A percentile compares a stretch with the other conserved stretches of the same genome.
Evolutionary conservation across 768 basidiomycete genomes (phyloP).

Genomic region (Phlebiopsis gigantea): DNA sequence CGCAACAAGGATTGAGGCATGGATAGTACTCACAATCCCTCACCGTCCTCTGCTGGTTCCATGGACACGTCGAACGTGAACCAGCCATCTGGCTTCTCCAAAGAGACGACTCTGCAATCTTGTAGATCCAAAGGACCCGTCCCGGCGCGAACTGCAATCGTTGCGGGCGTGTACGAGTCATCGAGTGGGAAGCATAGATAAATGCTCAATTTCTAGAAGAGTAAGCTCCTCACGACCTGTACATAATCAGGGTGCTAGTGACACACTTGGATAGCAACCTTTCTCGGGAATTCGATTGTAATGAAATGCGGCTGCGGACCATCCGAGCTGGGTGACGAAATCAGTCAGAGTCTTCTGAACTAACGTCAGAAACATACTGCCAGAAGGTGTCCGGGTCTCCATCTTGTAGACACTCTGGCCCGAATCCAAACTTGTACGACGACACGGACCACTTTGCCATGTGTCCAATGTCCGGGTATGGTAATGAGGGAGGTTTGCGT

Average conservation of each 20-base stretch:
- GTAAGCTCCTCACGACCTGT: background rate
- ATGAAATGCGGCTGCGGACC: constrained; percentile 97
- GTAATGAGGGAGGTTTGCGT: constrained; percentile 46
- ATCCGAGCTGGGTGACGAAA: constrained; percentile 56
- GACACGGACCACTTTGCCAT: constrained; percentile 96
- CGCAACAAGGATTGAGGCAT: background rate
- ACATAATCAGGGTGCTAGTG: background rate
- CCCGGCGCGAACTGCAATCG: constrained; percentile 85
- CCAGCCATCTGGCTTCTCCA: constrained; percentile 95
- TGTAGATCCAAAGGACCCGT: constrained; percentile 89
- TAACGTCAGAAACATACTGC: constrained; percentile 67
- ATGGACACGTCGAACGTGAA: constrained; percentile 80
- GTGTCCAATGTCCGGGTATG: constrained; percentile 81
- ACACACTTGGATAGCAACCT: constrained; percentile 79
- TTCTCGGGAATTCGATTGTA: constrained; percentile 87
- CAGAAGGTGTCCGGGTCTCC: constrained; percentile 91
- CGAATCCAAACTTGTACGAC: constrained; percentile 94
- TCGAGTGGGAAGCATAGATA: constrained; percentile 77
- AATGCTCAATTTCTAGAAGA: constrained; percentile 77
- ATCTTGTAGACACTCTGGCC: constrained; percentile 87
- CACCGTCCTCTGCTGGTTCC: constrained; percentile 73
- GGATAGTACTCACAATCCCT: constrained; percentile 57
- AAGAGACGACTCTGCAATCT: constrained; percentile 78
- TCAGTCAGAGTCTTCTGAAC: background rate
- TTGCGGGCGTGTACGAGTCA: constrained; percentile 96